These are phyloP conservation scores for Halophytophthora polymorphica DNA, from an alignment of 352 stramenopile species.

Conservation along the genomic window DNA sequence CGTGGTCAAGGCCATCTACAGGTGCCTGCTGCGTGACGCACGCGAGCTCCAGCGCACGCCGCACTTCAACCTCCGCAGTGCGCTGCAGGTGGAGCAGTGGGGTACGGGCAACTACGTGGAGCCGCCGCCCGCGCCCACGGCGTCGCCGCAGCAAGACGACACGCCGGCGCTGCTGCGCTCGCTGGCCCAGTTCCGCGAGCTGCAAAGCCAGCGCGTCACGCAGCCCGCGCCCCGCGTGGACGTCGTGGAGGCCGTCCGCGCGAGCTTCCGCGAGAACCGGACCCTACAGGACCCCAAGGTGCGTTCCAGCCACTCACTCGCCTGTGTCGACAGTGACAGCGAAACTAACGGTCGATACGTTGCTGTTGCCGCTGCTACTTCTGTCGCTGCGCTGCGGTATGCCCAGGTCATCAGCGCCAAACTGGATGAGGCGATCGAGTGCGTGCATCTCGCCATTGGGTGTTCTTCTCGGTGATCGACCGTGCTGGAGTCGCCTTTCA, in stretches of 20 bases:
- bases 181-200: conserved; percentile 40
- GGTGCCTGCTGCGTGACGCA: conserved; percentile 62
- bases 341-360: too few species aligned
- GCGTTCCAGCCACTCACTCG: too few species aligned
- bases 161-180: conserved; percentile 26
- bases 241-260: conserved; percentile 34
- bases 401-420: conserved; percentile 43
- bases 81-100: conserved; percentile 63
- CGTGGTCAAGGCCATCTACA: conserved; percentile 58
- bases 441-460: conserved; percentile 1
- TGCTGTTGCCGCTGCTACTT: too few species aligned
- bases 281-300: conserved; percentile 39
- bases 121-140: conserved; percentile 5
- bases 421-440: conserved; percentile 72
- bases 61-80: conserved; percentile 57
- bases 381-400: too few species aligned
- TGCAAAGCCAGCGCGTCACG: conserved; percentile 38
- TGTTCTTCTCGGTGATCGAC: too few species aligned
- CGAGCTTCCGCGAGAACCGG: conserved; percentile 43
- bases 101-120: conserved; percentile 48
- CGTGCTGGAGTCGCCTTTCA: too few species aligned
- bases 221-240: conserved; percentile 25
- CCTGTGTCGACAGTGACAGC: too few species aligned
- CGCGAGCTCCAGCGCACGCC: conserved; percentile 48
- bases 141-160: conserved; percentile 6